phyloP scores from a whole-genome alignment of 345 rosid genomes.

The Eucalyptus polyanthemos region DNA sequence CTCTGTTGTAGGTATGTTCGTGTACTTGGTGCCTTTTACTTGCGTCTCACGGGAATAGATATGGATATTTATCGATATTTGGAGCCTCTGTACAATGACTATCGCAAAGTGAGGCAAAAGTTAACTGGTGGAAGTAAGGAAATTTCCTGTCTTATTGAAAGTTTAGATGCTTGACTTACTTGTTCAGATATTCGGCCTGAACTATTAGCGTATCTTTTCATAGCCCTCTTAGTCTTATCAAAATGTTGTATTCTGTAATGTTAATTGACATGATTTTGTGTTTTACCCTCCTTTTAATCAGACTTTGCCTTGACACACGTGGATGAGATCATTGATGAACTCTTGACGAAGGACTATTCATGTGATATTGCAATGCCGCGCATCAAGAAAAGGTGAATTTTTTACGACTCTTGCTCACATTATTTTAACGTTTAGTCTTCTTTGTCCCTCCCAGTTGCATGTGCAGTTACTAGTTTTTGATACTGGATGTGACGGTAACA shows the following conservation, averaged over 20 bases:
- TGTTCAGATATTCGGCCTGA: neutral
- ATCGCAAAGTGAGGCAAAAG: constrained; percentile 61
- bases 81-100: constrained; percentile 81
- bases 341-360: constrained; percentile 70
- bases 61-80: constrained; percentile 72
- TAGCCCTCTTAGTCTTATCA: neutral
- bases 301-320: constrained; percentile 61
- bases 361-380: constrained; percentile 89
- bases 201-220: neutral
- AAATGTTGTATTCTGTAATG: neutral
- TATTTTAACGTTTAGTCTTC: neutral
- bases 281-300: constrained; percentile 1
- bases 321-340: constrained; percentile 85
- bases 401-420: neutral
- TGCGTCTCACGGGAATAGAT: constrained; percentile 75
- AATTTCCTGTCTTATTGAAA: neutral
- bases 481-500: neutral
- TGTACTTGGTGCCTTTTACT: constrained; percentile 81
- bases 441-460: neutral
- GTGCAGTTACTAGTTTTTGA: neutral
- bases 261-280: neutral
- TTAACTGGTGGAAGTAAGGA: constrained; percentile 60
- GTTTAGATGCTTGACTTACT: neutral
- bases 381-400: constrained; percentile 62
- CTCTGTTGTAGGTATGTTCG: constrained; percentile 56